Base-by-base conservation (phyloP, 768 basidiomycete genomes). In the Tulasnella sp. region DNA sequence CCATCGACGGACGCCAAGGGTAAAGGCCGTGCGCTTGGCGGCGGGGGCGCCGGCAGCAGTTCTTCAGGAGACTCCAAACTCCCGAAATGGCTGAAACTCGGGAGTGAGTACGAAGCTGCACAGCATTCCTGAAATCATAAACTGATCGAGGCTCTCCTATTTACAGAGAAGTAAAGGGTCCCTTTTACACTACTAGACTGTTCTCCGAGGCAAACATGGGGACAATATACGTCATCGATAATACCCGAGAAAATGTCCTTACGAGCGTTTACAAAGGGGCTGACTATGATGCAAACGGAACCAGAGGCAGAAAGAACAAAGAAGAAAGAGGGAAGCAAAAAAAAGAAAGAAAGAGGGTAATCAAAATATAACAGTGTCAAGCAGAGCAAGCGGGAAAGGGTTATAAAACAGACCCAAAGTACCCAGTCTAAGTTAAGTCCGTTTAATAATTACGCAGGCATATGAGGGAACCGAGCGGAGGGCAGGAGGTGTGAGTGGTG, bases 21-120 rank as follows among this genome's bases (percentile, higher is more conserved):
- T 39, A 74, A 77, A 46, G 31, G 56, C 48, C 36, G 52, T 1
- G n/a, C 39, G 68, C 74, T 24, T 72, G 39, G 40, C 58, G 77
- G 78, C 58, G 77, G n/a, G n/a, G n/a, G 78, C 24, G 73, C 73
- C 76, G 42, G 80, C 38, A 71, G 77, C 76, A 80, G 36, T 74
- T 71, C 79, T 74, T 46, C 36, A 74, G 31, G 83, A 74, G 89
- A 88, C 77, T 89, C 87, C 85, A 94, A 93, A 85, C 85, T 92
- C 80, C 92, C 94, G 18, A 94, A 94, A 83, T 95, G 93, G 94
- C 82, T 95, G 38, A 94, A 93, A 84, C 83, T 92, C 62, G 81
- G 77, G 58, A 79, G 81, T 81, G 40, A 19, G 79, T 73, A 27
- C 39, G 27, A 27, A 68, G 62, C 24, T 68, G 62, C 62, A 68